Conservation (phyloP, 768 basidiomycete genomes). For the Termitomyces sp. region DNA sequence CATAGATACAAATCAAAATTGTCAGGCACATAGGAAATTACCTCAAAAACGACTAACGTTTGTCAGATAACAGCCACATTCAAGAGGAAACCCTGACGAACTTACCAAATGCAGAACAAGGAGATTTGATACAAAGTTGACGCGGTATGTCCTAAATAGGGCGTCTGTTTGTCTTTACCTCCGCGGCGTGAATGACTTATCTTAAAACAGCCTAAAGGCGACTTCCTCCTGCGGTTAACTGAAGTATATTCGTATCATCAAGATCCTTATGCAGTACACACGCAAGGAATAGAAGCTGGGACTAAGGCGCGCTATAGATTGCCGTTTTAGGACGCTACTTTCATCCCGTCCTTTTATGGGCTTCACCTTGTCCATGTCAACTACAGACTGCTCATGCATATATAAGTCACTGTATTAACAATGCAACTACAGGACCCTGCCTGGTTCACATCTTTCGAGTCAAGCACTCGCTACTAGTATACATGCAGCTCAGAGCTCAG, state of each 20-base stretch:
- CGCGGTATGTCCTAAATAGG: constrained; percentile 2
- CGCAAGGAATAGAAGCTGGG: background rate
- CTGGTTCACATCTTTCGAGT: background rate
- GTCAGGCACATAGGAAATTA: background rate
- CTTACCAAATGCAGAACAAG: constrained; percentile 8
- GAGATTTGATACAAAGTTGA: background rate
- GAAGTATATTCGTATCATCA: background rate
- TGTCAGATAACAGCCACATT: background rate
- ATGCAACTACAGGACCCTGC: background rate
- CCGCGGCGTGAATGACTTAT: background rate
- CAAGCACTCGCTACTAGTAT: constrained; percentile 1
- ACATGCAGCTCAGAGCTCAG: constrained; percentile 25
- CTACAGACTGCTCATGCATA: background rate
- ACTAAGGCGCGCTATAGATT: background rate
- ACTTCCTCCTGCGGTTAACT: background rate
- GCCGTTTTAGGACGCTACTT: constrained; percentile 15
- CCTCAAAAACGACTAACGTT: background rate
- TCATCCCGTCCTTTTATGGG: constrained; percentile 15
- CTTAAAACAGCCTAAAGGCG: background rate
- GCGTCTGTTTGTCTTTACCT: constrained; percentile 8
- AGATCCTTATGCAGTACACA: background rate
- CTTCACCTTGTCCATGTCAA: constrained; percentile 14
- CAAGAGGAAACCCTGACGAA: too few species aligned
- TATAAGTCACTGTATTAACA: constrained; percentile 3
- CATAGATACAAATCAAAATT: background rate